Percentiles rank a stretch among this genome's conserved stretches.
These are phyloP conservation scores for Amanita molliuscula DNA, from an alignment of 768 basidiomycete genomes.

Conservation along the genomic window DNA sequence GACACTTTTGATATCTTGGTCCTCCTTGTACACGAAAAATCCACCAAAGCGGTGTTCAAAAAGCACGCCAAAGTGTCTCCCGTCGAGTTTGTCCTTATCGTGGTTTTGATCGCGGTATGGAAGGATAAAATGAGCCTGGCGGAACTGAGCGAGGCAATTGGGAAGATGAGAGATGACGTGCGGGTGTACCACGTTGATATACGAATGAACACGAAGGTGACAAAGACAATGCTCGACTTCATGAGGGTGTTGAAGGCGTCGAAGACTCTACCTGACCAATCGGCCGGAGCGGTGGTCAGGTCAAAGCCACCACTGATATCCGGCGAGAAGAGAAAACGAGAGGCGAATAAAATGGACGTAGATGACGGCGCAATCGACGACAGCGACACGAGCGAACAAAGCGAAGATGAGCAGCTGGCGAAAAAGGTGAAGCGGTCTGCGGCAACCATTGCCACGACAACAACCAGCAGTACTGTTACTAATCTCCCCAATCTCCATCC, in stretches of 20 bases:
- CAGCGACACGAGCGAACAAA: neutral
- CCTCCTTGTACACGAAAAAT: slow-evolving; percentile 27
- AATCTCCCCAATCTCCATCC: neutral
- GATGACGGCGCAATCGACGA: neutral
- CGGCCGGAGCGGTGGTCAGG: neutral
- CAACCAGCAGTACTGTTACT: neutral
- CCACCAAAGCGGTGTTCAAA: slow-evolving; percentile 27
- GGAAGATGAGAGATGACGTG: slow-evolving; percentile 44
- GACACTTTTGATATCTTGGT: slow-evolving; percentile 38
- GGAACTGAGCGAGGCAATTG: slow-evolving; percentile 35
- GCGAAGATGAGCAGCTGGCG: neutral
- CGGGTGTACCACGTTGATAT: slow-evolving; percentile 51
- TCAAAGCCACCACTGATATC: neutral
- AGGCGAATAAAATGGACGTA: neutral
- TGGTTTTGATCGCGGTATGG: slow-evolving; percentile 41
- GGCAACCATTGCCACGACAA: neutral
- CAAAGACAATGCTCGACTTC: slow-evolving; percentile 45
- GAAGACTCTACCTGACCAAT: neutral
- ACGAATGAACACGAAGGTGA: slow-evolving; percentile 48
- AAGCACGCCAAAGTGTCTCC: slow-evolving; percentile 46
- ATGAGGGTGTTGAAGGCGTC: slow-evolving; percentile 22
- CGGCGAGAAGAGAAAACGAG: neutral
- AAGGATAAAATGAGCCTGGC: slow-evolving; percentile 26
- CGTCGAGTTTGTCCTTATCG: slow-evolving; percentile 54
- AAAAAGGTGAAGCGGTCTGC: neutral